Evolutionary conservation across 257 asterid species (phyloP).

Genomic region (Plantago major): DNA sequence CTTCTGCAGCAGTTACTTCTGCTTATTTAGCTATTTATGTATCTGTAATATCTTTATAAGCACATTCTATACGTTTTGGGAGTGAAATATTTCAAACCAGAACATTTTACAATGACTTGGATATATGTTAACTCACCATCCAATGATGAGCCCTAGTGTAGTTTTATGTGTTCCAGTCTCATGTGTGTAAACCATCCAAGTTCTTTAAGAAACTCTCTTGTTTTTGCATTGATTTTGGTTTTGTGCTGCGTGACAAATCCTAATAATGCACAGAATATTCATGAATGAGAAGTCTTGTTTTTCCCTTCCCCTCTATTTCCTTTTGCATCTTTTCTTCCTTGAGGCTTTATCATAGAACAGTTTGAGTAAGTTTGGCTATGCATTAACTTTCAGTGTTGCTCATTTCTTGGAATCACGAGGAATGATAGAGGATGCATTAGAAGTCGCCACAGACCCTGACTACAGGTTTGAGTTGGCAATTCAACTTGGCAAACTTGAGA

Average conservation of each 20-base stretch:
- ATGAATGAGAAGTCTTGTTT: background rate
- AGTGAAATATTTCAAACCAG: no score
- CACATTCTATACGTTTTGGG: no score
- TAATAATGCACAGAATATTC: no score
- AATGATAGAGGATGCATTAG: slow-evolving; percentile 87
- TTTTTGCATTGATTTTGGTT: no score
- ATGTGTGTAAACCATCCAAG: no score
- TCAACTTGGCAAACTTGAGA: slow-evolving; percentile 80
- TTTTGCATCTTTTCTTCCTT: slow-evolving; percentile 13
- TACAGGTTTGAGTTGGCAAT: slow-evolving; percentile 96
- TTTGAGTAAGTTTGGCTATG: slow-evolving; percentile 12
- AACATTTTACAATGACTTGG: no score
- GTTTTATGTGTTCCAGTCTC: no score
- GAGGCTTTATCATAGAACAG: background rate
- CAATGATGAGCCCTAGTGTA: background rate
- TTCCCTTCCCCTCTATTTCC: background rate
- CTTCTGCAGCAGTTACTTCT: background rate
- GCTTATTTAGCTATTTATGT: slow-evolving; percentile 4
- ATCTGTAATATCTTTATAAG: background rate
- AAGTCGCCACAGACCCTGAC: slow-evolving; percentile 90
- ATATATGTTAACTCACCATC: background rate
- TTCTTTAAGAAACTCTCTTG: no score
- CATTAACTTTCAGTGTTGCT: slow-evolving; percentile 59
- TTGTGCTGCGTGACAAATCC: no score
- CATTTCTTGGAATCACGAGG: slow-evolving; percentile 97